Conservation (phyloP, 2,329 filamentous ascomycete species). For the Acrodontium crateriforme region DNA sequence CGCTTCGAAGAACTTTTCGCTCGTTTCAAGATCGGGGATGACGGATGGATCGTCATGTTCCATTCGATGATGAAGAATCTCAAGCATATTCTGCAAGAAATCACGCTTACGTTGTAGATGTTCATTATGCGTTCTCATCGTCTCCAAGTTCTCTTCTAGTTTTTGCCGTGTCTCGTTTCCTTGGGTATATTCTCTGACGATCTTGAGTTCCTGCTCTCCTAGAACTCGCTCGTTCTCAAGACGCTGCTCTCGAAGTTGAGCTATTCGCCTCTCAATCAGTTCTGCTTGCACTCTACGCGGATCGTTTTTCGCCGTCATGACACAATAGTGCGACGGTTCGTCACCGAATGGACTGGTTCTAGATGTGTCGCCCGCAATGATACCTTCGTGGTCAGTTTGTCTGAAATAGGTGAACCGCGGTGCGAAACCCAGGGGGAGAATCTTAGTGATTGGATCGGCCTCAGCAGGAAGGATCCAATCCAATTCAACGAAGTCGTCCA, state of each 20-base stretch:
- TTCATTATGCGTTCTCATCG: conserved; percentile 42
- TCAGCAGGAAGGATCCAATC: conserved; percentile 92
- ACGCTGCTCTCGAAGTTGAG: conserved; percentile 66
- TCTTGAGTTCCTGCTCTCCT: conserved; percentile 57
- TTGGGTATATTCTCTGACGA: conserved; percentile 41
- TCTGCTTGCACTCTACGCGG: conserved; percentile 78
- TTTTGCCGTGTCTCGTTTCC: conserved; percentile 33
- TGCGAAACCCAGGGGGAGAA: conserved; percentile 78
- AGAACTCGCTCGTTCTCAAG: conserved; percentile 57
- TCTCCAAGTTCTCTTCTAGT: conserved; percentile 40
- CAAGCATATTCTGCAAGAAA: conserved; percentile 45
- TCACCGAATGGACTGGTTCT: conserved; percentile 82
- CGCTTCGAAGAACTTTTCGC: conserved; percentile 33
- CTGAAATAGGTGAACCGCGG: conserved; percentile 96
- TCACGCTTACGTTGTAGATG: conserved; percentile 44
- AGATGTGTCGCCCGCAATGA: conserved; percentile 65
- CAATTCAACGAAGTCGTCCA: conserved; percentile 97
- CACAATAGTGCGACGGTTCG: conserved; percentile 86
- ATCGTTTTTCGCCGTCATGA: conserved; percentile 65
- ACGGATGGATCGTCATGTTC: conserved; percentile 42
- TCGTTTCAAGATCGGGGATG: conserved; percentile 29
- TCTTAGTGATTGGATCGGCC: conserved; percentile 83
- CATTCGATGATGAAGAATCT: conserved; percentile 42
- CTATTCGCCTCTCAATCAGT: conserved; percentile 67
- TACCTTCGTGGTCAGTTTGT: conserved; percentile 80